Base-by-base conservation (phyloP, 805 yeast species). In the Pichia insulana region DNA sequence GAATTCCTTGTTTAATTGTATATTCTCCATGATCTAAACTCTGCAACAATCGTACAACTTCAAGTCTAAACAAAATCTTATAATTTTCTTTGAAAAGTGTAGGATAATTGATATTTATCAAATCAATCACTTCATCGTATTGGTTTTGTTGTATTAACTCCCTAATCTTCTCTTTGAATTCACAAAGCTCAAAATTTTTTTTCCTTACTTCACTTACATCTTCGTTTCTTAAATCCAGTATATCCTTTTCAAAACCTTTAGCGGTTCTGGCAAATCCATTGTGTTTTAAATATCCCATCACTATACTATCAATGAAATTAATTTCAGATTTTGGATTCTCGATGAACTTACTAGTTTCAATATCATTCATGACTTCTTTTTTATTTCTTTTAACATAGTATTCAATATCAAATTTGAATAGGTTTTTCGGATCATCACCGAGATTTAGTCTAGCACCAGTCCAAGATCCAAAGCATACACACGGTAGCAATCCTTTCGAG, bases 241-340 rank as follows among this genome's bases (percentile, higher is more conserved):
- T 50, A 48, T 79, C 86, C 30, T 62, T 56, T 18, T 67, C 59
- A 44, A 81, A 73, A 0, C 77, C 73, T 44, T 64, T 64, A 2
- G 76, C 72, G 3, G 77, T 71, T 42, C 75, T 76, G 26, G 67
- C 64, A 50, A 69, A 73, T 3, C 87, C 87, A 41, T 70, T 69
- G 52, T 78, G 76, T n/a, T 69, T 65, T 31, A 81, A 68, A 54
- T 78, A 80, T 12, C 68, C 59, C n/a, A 64, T 48, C n/a, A 58
- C 47, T 30, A 58, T 34, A 15, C 41, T 37, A 44, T 57, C 58
- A 12, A 44, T 43, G 20, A 55, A 27, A 37, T 52, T 55, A n/a
- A 34, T 37, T 16, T 50, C 49, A 17, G 51, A 52, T 13, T 42
- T 39, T 10, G 50, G 28, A 28, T 28, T 12, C 5, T 27, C 7